Base-by-base conservation (phyloP, 164 flowering plant species). In the Magnolia kwangsiensis region DNA sequence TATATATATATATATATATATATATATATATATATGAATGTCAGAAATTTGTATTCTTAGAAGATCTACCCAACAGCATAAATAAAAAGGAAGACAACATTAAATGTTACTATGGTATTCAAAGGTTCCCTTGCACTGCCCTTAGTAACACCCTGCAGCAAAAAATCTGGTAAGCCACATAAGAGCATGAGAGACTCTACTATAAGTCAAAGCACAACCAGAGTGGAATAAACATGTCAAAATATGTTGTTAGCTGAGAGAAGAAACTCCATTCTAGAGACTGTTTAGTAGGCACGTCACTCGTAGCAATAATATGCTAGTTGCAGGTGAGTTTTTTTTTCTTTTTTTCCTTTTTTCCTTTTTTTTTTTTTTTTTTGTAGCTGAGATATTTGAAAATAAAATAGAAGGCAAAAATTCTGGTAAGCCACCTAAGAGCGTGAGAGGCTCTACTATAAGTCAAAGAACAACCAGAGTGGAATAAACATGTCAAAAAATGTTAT, bases 361-460 rank as follows among this genome's bases (percentile, higher is more conserved):
- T n/a, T n/a, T n/a, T n/a, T n/a, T n/a, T n/a, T n/a, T n/a, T n/a
- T 9, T 9, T 51, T 9, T 9, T 8, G 59, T 0, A 8, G 59
- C 67, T 55, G 75, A 73, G 50, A 73, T 51, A 31, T 63, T 58
- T 16, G 75, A 1, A 67, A 23, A 67, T 27, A 67, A 27, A 67
- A 67, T 7, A 63, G 7, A 8, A 63, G 18, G 18, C 18, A 31
- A 7, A 67, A 67, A 31, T 27, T 27, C 29, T 27, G 29, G 29
- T 27, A 27, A 27, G 29, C 29, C 29, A 27, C 29, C 29, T 27
- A 27, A 27, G 29, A 27, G 29, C 29, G 1, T 27, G 29, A 27
- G 29, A 27, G 29, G 29, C 29, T 63, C 67, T 19, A 63, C 23
- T 18, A 19, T 63, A 18, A 63, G 18, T 20, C n/a, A 4, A 63